Base-by-base conservation (phyloP, 768 basidiomycete species). In the Podaxis carcinomalis region DNA sequence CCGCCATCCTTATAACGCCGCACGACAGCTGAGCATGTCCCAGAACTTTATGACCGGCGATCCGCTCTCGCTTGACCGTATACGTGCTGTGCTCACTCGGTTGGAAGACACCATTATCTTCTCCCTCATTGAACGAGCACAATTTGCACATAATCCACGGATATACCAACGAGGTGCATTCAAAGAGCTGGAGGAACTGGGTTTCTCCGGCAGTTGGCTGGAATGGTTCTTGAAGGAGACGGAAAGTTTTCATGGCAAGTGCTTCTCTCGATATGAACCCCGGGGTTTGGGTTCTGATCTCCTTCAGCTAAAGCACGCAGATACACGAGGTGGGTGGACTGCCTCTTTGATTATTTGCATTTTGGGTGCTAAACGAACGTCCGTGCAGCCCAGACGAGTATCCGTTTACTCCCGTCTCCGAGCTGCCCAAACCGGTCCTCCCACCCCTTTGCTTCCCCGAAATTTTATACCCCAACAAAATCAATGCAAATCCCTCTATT, bases 61-160 rank as follows among this genome's bases (percentile, higher is more conserved):
- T 70, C 92, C 95, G 1, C 82, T 98, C 13, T 91, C 89, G 19
- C 78, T 96, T n/a, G 90, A 94, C 51, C 81, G 86, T 62, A 98
- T 99, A 67, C 81, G 97, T 59, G 86, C 86, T 21, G 90, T 95
- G 51, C 80, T 99, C 14, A 87, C 82, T 64, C 84, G 97, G 27
- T 85, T 99, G 23, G 97, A 99, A 71, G 97, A 99, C 68, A 99
- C 96, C 21, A 98, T 99, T 78, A 98, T 98, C 73, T 99, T 99
- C 73, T 88, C 85, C 53, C 83, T 98, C 59, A 99, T 99, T 68
- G 97, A 99, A 72, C 85, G 97, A 16, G 96, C 95, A 0, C 96
- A 98, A 71, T 99, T 98, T 69, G 93, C 93, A 0, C 89, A 93
- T 70, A 98, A 98, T 70, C 87, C 90, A 21, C 84, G 82, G 62